Evolutionary conservation across 202 grass and related monocot species (phyloP), one percentile per base, ranked within the genome.

Genomic region (Bolboschoenoplectus hybrid): DNA sequence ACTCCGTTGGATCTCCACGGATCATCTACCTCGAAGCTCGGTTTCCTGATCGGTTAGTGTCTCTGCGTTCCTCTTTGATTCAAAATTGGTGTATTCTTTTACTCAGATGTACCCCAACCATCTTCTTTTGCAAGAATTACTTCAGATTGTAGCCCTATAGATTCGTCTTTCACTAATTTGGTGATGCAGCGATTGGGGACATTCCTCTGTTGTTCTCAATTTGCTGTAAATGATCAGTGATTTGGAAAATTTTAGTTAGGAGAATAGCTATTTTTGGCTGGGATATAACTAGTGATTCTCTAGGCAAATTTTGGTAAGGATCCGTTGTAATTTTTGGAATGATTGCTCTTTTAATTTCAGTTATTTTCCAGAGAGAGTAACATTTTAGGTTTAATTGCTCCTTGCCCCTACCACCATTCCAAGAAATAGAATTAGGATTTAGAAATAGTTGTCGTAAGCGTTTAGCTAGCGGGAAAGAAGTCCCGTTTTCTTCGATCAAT

Each of bases 251-350:
- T 77, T 26, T 77, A 38, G 32, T 56, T 36, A 39, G 51, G 32
- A 39, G 12, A 75, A 35, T 75, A 47, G 6, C 49, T 76, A 55
- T 17, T 57, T 78, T 17, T 55, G 73, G 49, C 38, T 32, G 43
- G 40, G 69, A 74, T 71, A 45, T n/a, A 71, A n/a, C 46, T 76
- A 36, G 12, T 57, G 13, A 40, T 78, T 57, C 5, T 78, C 34
- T 51, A 40, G 50, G 13, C 35, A 38, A 78, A 57, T 53, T 16
- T 40, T 38, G 74, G 74, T 9, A 41, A 79, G 20, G 32, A 9
- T 79, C 52, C 41, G 35, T 79, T 79, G 32, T 79, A 58, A 58
- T 58, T 58, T 78, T 4, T 41, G 52, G 35, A 58, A 79, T 39
- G 6, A 41, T 58, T 79, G 7, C 34, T 39, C 34, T 58, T 75